phyloP scores from a whole-genome alignment of 2,329 filamentous ascomycete species.

The Ceratocystis albifundus region DNA sequence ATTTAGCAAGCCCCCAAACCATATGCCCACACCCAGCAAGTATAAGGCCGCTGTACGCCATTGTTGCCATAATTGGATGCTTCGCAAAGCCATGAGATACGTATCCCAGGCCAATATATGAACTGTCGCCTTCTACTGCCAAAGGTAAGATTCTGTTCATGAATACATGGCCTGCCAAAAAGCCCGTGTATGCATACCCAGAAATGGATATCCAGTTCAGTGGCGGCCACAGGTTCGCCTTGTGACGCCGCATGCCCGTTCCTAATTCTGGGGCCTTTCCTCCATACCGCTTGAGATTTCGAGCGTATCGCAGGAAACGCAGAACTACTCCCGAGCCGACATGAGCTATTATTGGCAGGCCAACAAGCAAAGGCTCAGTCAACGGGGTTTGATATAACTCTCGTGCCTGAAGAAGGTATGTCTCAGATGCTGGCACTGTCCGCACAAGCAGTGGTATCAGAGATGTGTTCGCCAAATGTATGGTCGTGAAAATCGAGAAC shows the following conservation, averaged over 20 bases:
- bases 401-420: conserved; percentile 78
- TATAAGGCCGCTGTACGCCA: conserved; percentile 59
- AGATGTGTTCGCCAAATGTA: conserved; percentile 73
- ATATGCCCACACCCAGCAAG: conserved; percentile 61
- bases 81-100: conserved; percentile 74
- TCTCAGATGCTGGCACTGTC: conserved; percentile 64
- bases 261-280: conserved; percentile 42
- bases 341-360: conserved; percentile 62
- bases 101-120: conserved; percentile 73
- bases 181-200: conserved; percentile 57
- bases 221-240: conserved; percentile 47
- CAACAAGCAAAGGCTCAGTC: conserved; percentile 69
- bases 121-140: conserved; percentile 67
- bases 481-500: conserved; percentile 60
- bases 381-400: conserved; percentile 82
- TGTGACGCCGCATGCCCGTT: conserved; percentile 23
- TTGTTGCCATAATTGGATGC: conserved; percentile 53
- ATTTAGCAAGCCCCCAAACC: conserved; percentile 75
- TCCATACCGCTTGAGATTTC: conserved; percentile 65
- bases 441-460: conserved; percentile 64
- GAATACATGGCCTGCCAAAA: conserved; percentile 60
- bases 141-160: conserved; percentile 68
- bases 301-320: conserved; percentile 59
- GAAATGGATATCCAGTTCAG: conserved; percentile 58
- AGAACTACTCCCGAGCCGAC: conserved; percentile 65